These are phyloP conservation scores for Backusella parvicylindrica DNA, from an alignment of 192 early-diverging fungal species.

Conservation along the genomic window DNA sequence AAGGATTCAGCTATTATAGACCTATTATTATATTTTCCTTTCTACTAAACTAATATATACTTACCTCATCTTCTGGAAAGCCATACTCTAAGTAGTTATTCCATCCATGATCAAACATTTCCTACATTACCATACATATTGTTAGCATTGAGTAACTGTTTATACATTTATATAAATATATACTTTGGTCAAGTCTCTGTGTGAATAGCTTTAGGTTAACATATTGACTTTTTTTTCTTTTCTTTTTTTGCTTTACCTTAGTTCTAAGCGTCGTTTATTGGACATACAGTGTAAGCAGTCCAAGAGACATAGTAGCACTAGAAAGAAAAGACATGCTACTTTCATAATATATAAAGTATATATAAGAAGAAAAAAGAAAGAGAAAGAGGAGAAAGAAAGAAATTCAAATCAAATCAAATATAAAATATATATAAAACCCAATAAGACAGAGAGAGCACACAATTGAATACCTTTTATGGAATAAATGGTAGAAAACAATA, in stretches of 20 bases:
- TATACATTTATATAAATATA: background rate
- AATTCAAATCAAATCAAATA: no score
- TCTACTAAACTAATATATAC: background rate
- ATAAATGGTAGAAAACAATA: background rate
- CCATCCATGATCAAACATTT: slow-evolving; percentile 79
- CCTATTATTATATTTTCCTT: background rate
- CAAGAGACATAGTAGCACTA: background rate
- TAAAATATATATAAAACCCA: background rate
- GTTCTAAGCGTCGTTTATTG: slow-evolving; percentile 4
- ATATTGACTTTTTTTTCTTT: background rate
- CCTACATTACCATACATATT: slow-evolving; percentile 21
- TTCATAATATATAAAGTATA: background rate
- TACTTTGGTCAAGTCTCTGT: slow-evolving; percentile 22
- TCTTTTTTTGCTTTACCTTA: slow-evolving; percentile 7
- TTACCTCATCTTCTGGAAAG: slow-evolving; percentile 83
- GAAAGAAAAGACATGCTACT: background rate
- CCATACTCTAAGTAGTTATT: slow-evolving; percentile 78
- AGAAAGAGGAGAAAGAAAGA: background rate
- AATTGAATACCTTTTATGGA: background rate
- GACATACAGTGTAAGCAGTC: background rate
- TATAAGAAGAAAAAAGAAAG: background rate
- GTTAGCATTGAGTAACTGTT: background rate
- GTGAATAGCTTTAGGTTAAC: background rate
- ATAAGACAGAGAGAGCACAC: background rate
- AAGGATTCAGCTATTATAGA: slow-evolving; percentile 63